Percentiles rank a stretch among this genome's conserved stretches.
These are phyloP conservation scores for Rutstroemia sp. DNA, from an alignment of 2,329 filamentous ascomycete species.

Conservation along the genomic window DNA sequence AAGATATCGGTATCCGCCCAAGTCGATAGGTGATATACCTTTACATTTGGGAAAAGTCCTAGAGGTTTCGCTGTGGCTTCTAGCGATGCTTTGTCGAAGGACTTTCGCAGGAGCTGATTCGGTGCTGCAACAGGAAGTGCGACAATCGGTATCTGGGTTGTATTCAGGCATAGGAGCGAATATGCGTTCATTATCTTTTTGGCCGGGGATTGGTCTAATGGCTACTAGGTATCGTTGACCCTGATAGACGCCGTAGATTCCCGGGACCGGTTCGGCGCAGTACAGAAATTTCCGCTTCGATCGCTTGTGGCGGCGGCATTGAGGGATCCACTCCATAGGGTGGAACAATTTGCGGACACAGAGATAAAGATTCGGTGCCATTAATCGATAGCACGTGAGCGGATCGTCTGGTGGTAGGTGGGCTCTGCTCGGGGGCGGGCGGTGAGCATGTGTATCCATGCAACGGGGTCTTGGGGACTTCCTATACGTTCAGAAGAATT, in stretches of 20 bases:
- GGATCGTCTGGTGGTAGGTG: background rate
- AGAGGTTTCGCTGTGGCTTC: background rate
- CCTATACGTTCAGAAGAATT: too few relatives aligned
- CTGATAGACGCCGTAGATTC: constrained; percentile 11
- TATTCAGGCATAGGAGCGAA: background rate
- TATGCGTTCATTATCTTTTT: constrained; percentile 11
- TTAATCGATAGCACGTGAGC: background rate
- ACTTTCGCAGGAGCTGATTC: background rate
- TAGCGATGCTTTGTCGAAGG: background rate
- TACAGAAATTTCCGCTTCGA: background rate
- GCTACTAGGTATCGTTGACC: background rate
- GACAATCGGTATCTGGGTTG: too few relatives aligned
- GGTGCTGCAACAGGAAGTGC: background rate
- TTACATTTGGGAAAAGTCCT: background rate
- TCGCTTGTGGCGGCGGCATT: constrained; percentile 1
- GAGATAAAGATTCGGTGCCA: constrained; percentile 11
- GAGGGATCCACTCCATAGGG: background rate
- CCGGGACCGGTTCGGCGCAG: constrained; percentile 11
- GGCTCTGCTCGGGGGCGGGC: background rate
- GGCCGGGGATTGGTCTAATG: background rate
- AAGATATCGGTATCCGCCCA: constrained; percentile 13
- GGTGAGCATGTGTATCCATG: too few relatives aligned
- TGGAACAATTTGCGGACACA: constrained; percentile 6
- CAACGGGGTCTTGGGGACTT: too few relatives aligned
- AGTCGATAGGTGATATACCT: background rate